These are phyloP conservation scores for Erysiphe pulchra DNA, from an alignment of 2,329 filamentous ascomycete genomes.

Conservation along the genomic window DNA sequence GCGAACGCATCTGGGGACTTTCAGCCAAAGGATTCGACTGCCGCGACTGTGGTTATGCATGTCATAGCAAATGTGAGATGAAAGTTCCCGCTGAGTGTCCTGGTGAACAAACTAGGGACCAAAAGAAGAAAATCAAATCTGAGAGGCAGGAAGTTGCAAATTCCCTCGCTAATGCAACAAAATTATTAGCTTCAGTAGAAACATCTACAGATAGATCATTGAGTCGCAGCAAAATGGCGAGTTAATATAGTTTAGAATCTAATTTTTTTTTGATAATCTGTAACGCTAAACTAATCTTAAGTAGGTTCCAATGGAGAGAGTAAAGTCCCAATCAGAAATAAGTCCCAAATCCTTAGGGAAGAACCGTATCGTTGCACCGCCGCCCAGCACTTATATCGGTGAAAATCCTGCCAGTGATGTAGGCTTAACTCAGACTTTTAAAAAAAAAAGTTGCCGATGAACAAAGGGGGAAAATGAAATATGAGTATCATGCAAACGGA, in stretches of 20 bases:
- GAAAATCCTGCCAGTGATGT: slow-evolving; percentile 27
- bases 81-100: slow-evolving; percentile 93
- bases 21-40: slow-evolving; percentile 95
- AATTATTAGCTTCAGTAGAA: slow-evolving; percentile 13
- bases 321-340: slow-evolving; percentile 2
- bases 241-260: slow-evolving; percentile 70
- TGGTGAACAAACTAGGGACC: slow-evolving; percentile 79
- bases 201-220: slow-evolving; percentile 36
- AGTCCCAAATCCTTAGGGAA: slow-evolving; percentile 17
- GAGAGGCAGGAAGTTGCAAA: slow-evolving; percentile 62
- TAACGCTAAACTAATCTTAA: too few species aligned
- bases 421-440: slow-evolving; percentile 15
- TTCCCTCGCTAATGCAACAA: slow-evolving; percentile 7
- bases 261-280: too few species aligned
- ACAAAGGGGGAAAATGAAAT: slow-evolving; percentile 69
- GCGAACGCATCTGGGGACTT: slow-evolving; percentile 88
- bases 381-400: slow-evolving; percentile 56
- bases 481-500: slow-evolving; percentile 55
- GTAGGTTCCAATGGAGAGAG: too few species aligned
- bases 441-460: slow-evolving; percentile 16
- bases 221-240: slow-evolving; percentile 62
- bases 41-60: slow-evolving; percentile 88
- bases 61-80: slow-evolving; percentile 97
- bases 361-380: slow-evolving; percentile 64
- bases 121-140: slow-evolving; percentile 77